Base-by-base conservation (phyloP, 2,329 filamentous ascomycete species). In the Colletotrichum orbiculare region DNA sequence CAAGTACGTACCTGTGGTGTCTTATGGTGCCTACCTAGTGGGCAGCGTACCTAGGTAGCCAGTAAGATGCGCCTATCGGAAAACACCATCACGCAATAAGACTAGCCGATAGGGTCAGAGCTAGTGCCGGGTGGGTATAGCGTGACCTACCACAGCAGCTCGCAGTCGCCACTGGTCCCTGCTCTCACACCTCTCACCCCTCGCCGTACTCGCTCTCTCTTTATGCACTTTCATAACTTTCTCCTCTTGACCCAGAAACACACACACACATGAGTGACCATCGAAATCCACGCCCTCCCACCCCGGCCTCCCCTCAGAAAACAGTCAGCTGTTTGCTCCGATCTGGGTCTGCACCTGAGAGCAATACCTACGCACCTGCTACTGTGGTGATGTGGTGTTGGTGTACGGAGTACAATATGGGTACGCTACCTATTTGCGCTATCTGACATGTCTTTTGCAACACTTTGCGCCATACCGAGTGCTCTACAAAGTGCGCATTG, bases 261-360 rank as follows among this genome's bases (percentile, higher is more conserved):
- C 38, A 58, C 25, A 25, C 4, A 4, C 25, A 25, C 25, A 25
- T 5, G 25, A 4, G 25, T 25, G 25, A 25, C 60, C 63, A 68
- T 68, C 63, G 58, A 57, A 61, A 46, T 25, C 48, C 53, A 62
- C 63, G 45, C 47, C 65, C 58, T 59, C 66, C 49, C 49, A 37
- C 47, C 54, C 64, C 56, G 55, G 60, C 54, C 47, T 66, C 42
- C 39, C 33, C 34, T 61, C 46, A 63, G 39, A 42, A 54, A 43
- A 17, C 53, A 54, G 59, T 66, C 59, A 57, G 45, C 57, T 65
- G 54, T 39, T 56, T 46, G 25, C 15, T 25, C 13, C 55, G 58
- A 53, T 56, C 46, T 39, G 42, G 11, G 41, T 39, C 49, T 60
- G 48, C 60, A 59, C 60, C 45, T 48, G 25, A 25, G 25, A 25